Conservation (phyloP, 2,329 filamentous ascomycete species). For the Magnaporthiopsis incrustans region DNA sequence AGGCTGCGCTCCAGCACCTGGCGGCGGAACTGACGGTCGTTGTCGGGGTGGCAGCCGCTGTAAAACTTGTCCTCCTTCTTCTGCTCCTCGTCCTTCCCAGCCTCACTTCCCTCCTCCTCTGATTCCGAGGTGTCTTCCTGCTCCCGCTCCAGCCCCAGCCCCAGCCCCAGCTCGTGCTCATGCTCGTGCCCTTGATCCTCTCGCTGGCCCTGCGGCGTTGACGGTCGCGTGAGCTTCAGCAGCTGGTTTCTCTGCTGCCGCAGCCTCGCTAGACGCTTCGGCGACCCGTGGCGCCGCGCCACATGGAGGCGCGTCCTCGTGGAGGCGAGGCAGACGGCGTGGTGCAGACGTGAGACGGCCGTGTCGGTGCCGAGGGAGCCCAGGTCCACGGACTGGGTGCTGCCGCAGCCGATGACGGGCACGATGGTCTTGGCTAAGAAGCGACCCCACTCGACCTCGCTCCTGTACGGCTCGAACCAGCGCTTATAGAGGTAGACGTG, state of each 20-base stretch:
- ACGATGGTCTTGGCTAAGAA: constrained; percentile 11
- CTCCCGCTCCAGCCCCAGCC: neutral
- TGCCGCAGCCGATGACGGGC: neutral
- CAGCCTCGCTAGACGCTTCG: neutral
- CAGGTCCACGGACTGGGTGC: no score
- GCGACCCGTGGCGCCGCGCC: neutral
- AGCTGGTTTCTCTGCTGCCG: no score
- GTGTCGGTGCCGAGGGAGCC: no score
- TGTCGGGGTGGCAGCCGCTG: neutral
- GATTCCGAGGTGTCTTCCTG: neutral
- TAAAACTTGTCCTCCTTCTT: no score
- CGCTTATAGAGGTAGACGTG: constrained; percentile 11
- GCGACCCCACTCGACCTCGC: constrained; percentile 9
- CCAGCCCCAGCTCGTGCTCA: no score
- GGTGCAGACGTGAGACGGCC: no score
- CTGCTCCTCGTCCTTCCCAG: no score
- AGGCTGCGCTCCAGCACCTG: neutral
- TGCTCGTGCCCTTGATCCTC: no score
- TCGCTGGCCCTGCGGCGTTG: neutral
- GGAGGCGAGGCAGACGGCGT: neutral
- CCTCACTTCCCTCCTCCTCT: neutral
- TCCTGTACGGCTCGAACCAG: constrained; percentile 11
- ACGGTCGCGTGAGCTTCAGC: no score
- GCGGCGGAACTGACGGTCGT: neutral
- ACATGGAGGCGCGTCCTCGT: neutral